Conservation (phyloP, 2,329 filamentous ascomycete species). For the Diaporthe sp. region DNA sequence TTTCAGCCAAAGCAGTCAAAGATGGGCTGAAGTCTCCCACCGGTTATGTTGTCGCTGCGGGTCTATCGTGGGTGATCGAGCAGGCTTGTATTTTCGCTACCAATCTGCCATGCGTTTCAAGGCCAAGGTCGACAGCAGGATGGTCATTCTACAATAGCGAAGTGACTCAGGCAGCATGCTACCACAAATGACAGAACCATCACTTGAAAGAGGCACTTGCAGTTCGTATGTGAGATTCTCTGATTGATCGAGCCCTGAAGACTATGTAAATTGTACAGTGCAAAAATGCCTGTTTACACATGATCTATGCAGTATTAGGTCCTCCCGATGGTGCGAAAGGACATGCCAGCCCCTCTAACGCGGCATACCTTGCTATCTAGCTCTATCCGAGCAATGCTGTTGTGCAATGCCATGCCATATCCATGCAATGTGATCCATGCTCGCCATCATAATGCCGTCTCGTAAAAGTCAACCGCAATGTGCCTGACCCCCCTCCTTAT, state of each 20-base stretch:
- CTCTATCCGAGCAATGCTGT: constrained; percentile 13
- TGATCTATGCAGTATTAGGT: neutral
- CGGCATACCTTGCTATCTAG: neutral
- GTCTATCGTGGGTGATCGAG: neutral
- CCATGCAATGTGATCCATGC: constrained; percentile 18
- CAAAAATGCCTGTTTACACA: neutral
- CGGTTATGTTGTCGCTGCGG: neutral
- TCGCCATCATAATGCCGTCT: neutral
- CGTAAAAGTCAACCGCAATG: neutral
- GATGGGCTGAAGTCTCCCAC: neutral
- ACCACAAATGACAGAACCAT: neutral
- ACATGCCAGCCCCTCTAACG: neutral
- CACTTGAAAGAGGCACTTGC: too few species aligned
- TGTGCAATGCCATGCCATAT: constrained; percentile 1
- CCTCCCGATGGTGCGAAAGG: neutral
- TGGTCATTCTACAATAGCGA: too few species aligned
- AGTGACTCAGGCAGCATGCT: neutral
- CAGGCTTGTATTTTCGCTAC: neutral
- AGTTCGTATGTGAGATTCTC: neutral
- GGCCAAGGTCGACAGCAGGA: neutral
- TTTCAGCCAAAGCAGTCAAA: neutral
- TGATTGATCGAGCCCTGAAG: neutral
- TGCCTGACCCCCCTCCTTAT: neutral
- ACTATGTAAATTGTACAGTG: neutral
- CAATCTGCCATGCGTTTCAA: neutral